Base-by-base conservation (phyloP, 768 basidiomycete genomes). In the Xerocomellus dryophilus region DNA sequence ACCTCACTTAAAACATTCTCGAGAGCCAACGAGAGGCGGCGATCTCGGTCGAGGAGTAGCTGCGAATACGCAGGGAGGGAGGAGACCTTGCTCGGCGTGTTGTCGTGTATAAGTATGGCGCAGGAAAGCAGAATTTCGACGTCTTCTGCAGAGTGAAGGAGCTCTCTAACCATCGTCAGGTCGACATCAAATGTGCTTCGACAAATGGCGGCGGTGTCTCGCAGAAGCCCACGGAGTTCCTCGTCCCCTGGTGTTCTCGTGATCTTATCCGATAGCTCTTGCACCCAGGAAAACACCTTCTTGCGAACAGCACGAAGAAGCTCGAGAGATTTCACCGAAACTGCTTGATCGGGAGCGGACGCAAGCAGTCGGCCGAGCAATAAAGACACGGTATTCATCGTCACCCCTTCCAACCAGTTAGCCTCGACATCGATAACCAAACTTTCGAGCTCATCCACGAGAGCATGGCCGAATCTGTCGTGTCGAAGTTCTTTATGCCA, bases 401-500 rank as follows among this genome's bases (percentile, higher is more conserved):
- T 59, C 10, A 60, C 46, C 0, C 54, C 60, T 52, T 73, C 65
- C 42, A 68, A 56, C 79, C 79, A 80, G 47, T 76, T 79, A 7
- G 47, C 66, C 44, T 66, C 56, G n/a, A 80, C 58, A 20, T 63
- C 66, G 21, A 36, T 45, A 15, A 77, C 41, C 4, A 76, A 58
- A 11, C 53, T 52, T 8, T 67, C 61, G 2, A 76, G 52, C 49
- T 74, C 74, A 2, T 39, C 54, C 1, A 78, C 45, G 5, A 81
- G 57, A 1, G 59, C 61, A 6, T 6, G 0, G 14, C 73, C n/a
- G n/a, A n/a, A n/a, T n/a, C n/a, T n/a, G n/a, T n/a, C n/a, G n/a
- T 45, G 43, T 6, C 8, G 27, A 9, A 79, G 64, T 8, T 76
- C 74, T 1, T 46, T 18, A 50, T 82, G 81, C 74, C 76, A 80